Evolutionary conservation across 2,329 filamentous ascomycete species (phyloP).

Genomic region (Sarocladium strictum): DNA sequence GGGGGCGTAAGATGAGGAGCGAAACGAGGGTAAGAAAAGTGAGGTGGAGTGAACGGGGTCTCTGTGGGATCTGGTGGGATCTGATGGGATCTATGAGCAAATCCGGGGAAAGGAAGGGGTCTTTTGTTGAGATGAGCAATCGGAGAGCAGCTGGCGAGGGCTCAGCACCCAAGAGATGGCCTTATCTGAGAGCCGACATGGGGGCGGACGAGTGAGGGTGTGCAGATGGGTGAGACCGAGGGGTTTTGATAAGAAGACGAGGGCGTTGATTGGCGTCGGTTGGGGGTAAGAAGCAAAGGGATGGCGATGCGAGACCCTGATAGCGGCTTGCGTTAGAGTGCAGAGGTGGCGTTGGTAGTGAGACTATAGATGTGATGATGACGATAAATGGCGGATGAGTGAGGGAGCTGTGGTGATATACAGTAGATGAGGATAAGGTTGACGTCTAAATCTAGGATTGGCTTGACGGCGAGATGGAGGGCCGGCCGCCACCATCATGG

Average conservation of each 20-base stretch:
- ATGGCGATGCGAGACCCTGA: not conserved
- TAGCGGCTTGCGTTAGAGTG: not conserved
- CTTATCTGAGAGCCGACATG: constrained; percentile 5
- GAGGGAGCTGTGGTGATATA: not conserved
- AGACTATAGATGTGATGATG: not conserved
- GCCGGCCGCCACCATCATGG: not conserved
- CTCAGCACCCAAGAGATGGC: not conserved
- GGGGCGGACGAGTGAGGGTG: not conserved
- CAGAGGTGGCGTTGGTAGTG: too few species aligned
- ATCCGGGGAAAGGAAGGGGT: not conserved
- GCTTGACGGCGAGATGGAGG: not conserved
- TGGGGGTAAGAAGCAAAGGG: not conserved
- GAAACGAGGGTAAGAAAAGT: not conserved
- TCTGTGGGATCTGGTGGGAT: not conserved
- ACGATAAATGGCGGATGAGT: not conserved
- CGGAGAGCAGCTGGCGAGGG: not conserved
- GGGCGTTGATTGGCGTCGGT: not conserved
- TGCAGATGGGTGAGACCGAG: not conserved
- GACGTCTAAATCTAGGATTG: not conserved
- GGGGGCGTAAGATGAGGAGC: constrained; percentile 5
- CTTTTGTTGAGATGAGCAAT: not conserved
- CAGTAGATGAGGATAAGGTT: constrained; percentile 1
- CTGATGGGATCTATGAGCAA: too few species aligned
- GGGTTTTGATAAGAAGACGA: constrained; percentile 5
- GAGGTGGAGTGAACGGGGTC: not conserved